Evolutionary conservation across 2,329 filamentous ascomycete species (phyloP).

Genomic region (Botrytis porri): DNA sequence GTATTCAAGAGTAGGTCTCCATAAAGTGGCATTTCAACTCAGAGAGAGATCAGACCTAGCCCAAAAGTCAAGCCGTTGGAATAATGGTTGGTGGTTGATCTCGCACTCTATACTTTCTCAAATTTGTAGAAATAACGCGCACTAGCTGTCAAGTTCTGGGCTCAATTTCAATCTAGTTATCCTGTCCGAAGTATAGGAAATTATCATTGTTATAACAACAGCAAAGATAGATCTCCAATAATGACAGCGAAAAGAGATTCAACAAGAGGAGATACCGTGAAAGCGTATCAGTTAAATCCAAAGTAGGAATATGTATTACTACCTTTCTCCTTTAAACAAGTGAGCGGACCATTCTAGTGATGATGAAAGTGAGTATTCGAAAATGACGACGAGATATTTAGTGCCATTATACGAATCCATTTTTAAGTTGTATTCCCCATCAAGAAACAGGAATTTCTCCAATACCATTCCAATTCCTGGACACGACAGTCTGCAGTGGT

Average conservation of each 20-base stretch:
- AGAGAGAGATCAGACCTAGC: neutral
- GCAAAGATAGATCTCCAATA: neutral
- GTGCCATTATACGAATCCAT: fast-evolving
- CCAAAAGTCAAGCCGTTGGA: fast-evolving
- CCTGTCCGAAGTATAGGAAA: neutral
- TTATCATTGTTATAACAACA: neutral
- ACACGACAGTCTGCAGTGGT: too few species aligned
- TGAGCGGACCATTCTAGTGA: too few species aligned
- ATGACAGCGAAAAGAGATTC: neutral
- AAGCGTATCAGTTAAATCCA: neutral
- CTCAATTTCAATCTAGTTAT: neutral
- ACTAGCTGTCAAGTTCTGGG: neutral
- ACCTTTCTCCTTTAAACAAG: too few species aligned
- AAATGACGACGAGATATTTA: neutral
- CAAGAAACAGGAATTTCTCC: too few species aligned
- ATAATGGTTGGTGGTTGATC: too few species aligned
- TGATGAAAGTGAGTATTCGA: too few species aligned
- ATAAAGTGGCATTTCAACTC: neutral
- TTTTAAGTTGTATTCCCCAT: neutral
- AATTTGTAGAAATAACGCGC: neutral
- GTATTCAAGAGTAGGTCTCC: neutral
- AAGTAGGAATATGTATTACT: too few species aligned
- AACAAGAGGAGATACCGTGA: neutral
- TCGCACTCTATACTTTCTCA: neutral
- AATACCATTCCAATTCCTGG: too few species aligned